Evolutionary conservation across 2,329 filamentous ascomycete species (phyloP).

Genomic region (Ophiocordyceps robertsii): DNA sequence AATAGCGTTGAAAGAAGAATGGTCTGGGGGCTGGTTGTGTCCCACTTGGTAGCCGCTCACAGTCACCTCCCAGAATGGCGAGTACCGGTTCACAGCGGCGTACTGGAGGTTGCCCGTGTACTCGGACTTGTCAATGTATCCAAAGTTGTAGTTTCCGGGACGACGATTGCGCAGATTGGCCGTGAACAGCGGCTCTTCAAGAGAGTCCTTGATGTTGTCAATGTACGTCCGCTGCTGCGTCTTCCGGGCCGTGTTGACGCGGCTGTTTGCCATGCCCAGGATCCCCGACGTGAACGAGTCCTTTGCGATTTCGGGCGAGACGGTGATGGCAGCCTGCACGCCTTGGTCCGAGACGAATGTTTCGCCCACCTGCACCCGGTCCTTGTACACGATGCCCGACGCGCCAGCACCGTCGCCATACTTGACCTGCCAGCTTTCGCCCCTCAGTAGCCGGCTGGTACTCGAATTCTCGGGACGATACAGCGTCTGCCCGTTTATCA

Average conservation of each 20-base stretch:
- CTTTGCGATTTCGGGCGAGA: slow-evolving; percentile 30
- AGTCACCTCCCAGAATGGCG: slow-evolving; percentile 51
- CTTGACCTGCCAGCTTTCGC: slow-evolving; percentile 39
- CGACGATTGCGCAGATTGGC: slow-evolving; percentile 17
- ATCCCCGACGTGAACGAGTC: slow-evolving; percentile 22
- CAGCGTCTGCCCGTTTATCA: slow-evolving; percentile 37
- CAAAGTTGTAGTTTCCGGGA: slow-evolving; percentile 26
- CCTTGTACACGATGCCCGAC: slow-evolving; percentile 49
- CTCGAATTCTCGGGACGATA: slow-evolving; percentile 37
- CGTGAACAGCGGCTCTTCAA: slow-evolving; percentile 21
- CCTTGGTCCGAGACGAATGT: slow-evolving; percentile 47
- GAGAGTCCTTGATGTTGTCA: slow-evolving; percentile 17
- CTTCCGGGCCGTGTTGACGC: slow-evolving; percentile 20
- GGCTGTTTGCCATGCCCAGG: slow-evolving; percentile 18
- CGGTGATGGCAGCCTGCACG: slow-evolving; percentile 48
- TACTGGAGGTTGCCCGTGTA: slow-evolving; percentile 47
- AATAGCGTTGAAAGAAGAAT: slow-evolving; percentile 35
- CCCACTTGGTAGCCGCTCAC: slow-evolving; percentile 43
- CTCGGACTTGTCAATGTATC: slow-evolving; percentile 38
- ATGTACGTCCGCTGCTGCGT: slow-evolving; percentile 18
- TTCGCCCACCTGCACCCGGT: slow-evolving; percentile 47
- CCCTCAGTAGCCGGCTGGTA: slow-evolving; percentile 26
- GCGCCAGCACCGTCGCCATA: slow-evolving; percentile 56
- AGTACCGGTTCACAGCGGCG: slow-evolving; percentile 30
- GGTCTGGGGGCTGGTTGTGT: slow-evolving; percentile 2